Percentiles rank a stretch among this genome's conserved stretches.
Conservation (phyloP, 1,284 basidiomycete species). For the Phylloboletellus chloephorus region DNA sequence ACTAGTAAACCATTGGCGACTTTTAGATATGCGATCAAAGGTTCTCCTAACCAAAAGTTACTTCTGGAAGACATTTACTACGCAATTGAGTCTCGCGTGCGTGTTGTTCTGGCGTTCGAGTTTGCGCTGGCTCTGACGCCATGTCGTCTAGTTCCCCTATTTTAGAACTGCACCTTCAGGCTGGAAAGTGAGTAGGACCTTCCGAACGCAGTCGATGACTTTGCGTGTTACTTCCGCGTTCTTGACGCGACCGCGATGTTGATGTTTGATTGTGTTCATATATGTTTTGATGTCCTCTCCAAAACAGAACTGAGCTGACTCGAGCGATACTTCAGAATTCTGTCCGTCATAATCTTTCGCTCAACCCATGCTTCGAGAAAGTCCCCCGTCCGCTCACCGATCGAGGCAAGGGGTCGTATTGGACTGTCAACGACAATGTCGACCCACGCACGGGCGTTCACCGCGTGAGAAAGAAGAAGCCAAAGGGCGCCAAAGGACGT, state of each 20-base stretch:
- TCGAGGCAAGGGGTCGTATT: slow-evolving; percentile 81
- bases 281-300: slow-evolving; percentile 37
- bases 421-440: slow-evolving; percentile 83
- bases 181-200: slow-evolving; percentile 64
- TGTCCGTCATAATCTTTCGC: slow-evolving; percentile 88
- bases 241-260: slow-evolving; percentile 51
- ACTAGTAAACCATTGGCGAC: slow-evolving; percentile 8
- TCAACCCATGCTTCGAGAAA: slow-evolving; percentile 92
- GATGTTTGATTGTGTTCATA: slow-evolving; percentile 47
- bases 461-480: slow-evolving; percentile 76
- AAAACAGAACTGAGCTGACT: slow-evolving; percentile 28
- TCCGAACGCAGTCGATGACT: slow-evolving; percentile 1
- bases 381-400: slow-evolving; percentile 85
- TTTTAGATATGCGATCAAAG: slow-evolving; percentile 77
- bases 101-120: slow-evolving; percentile 26
- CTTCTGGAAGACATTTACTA: slow-evolving; percentile 83
- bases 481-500: slow-evolving; percentile 43
- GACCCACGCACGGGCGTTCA: slow-evolving; percentile 82
- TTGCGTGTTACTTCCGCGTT: slow-evolving; percentile 9
- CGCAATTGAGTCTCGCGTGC: slow-evolving; percentile 76
- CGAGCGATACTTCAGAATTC: slow-evolving; percentile 62
- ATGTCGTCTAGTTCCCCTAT: slow-evolving; percentile 64
- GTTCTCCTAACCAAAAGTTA: slow-evolving; percentile 76
- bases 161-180: slow-evolving; percentile 76
- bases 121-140: slow-evolving; percentile 12